Base-by-base conservation (phyloP, 495 filamentous ascomycete species). In the Hypoxylon fragiforme region DNA sequence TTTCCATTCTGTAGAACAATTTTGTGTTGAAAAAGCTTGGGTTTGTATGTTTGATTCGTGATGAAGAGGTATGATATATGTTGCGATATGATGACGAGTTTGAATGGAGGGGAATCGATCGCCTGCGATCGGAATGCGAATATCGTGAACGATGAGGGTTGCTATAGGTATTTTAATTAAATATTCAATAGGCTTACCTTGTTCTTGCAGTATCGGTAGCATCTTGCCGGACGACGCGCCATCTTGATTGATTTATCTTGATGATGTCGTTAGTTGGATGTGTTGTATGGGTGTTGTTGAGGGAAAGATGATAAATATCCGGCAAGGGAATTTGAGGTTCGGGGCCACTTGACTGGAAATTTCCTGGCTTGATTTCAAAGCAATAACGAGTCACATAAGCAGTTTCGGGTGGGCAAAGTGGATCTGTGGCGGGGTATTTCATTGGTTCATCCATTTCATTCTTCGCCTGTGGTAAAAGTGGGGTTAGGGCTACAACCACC, bases 191-290 rank as follows among this genome's bases (percentile, higher is more conserved):
- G 30, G 82, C 86, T 77, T 74, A 94, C 90, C 92, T 96, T 96
- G 87, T 97, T 97, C 90, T 97, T 97, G 90, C 94, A 98, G 86
- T 98, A 98, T 76, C 94, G 91, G 86, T 98, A 98, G 80, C 94
- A 98, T 80, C 95, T 85, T 65, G 94, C 94, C 67, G 94, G 94
- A 83, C 94, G 89, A 74, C 94, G 89, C 71, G 94, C 94, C 94
- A 98, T 98, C 78, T 85, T 89, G 85, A 85, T 77, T 78, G 80
- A 67, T 73, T 85, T 79, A 74, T n/a, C 73, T 73, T 70, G 73
- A 73, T 55, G 73, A 74, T 72, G 70, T 80, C 59, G 64, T 66
- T 31, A 58, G 43, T 65, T 54, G 22, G 58, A 64, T 57, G 61
- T 67, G 24, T 28, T 4, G 9, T 37, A 14, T 72, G 65, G 69